Conservation (phyloP, 202 grass and related monocot species). For the Zoysia matrella region DNA sequence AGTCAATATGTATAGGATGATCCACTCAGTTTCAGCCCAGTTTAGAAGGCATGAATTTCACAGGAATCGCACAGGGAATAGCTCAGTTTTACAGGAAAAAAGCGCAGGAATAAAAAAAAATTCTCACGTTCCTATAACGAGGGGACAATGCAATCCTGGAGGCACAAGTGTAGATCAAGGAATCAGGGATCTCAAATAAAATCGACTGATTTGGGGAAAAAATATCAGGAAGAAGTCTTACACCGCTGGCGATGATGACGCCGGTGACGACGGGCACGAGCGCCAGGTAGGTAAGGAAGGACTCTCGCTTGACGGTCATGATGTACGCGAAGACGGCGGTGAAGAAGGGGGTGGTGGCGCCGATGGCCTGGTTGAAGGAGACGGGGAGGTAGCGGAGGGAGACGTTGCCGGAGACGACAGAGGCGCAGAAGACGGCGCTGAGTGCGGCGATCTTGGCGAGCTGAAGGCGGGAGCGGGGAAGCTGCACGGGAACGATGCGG, state of each 20-base stretch:
- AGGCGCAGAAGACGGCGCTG: constrained; percentile 70
- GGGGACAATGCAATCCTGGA: too few species aligned
- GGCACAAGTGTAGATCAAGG: background rate
- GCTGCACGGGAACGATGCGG: constrained; percentile 59
- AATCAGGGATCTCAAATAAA: background rate
- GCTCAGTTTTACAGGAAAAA: too few species aligned
- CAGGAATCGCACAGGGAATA: too few species aligned
- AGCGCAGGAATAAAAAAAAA: too few species aligned
- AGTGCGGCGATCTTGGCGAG: constrained; percentile 52
- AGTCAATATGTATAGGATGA: background rate
- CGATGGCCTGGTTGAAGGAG: constrained; percentile 57
- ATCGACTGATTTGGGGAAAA: background rate
- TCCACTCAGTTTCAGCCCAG: background rate
- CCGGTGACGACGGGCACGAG: constrained; percentile 76
- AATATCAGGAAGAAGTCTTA: constrained; percentile 16
- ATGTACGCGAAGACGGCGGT: constrained; percentile 75
- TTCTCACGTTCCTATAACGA: too few species aligned
- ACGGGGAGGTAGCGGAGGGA: constrained; percentile 55
- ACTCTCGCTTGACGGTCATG: constrained; percentile 64
- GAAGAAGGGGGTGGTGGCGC: constrained; percentile 79
- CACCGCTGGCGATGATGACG: constrained; percentile 75
- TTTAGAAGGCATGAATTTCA: too few species aligned
- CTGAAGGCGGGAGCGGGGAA: constrained; percentile 39
- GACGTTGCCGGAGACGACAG: constrained; percentile 73
- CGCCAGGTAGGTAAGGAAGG: constrained; percentile 65